Evolutionary conservation across 2,329 filamentous ascomycete species (phyloP).

Genomic region (Neopestalotiopsis sp.): DNA sequence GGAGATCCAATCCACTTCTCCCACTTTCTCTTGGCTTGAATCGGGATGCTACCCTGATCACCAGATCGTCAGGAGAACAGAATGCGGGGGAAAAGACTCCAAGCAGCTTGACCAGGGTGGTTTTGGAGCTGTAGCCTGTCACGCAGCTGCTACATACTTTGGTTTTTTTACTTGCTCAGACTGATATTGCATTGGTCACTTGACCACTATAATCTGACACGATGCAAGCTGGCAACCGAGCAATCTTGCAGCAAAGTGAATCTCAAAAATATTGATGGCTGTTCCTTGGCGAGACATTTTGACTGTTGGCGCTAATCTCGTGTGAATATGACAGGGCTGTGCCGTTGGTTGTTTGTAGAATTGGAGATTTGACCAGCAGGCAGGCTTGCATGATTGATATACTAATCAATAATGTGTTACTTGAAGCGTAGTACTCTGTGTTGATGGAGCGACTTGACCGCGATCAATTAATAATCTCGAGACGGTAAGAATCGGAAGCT

Average conservation of each 20-base stretch:
- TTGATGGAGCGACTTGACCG: background rate
- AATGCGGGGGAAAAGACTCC: background rate
- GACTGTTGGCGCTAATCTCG: background rate
- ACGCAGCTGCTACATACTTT: constrained; percentile 1
- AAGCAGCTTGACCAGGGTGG: background rate
- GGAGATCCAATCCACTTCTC: background rate
- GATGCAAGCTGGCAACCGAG: background rate
- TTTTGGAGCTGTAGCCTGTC: background rate
- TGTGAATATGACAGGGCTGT: background rate
- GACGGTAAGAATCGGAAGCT: background rate
- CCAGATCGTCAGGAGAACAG: constrained; percentile 12
- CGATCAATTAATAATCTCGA: background rate
- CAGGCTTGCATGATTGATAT: background rate
- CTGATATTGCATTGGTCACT: background rate
- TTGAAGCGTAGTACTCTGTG: too few relatives aligned
- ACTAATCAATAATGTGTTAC: background rate
- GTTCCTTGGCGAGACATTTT: background rate
- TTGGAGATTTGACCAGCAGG: background rate
- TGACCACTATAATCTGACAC: background rate
- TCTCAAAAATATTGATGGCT: background rate
- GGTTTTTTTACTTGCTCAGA: background rate
- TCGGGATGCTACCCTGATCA: constrained; percentile 11
- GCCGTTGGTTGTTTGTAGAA: background rate
- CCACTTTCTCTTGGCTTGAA: background rate
- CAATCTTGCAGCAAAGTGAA: background rate